Evolutionary conservation across 1,284 basidiomycete genomes (phyloP), one percentile per base, ranked within the genome.

Genomic region (Pisolithus thermaeus): DNA sequence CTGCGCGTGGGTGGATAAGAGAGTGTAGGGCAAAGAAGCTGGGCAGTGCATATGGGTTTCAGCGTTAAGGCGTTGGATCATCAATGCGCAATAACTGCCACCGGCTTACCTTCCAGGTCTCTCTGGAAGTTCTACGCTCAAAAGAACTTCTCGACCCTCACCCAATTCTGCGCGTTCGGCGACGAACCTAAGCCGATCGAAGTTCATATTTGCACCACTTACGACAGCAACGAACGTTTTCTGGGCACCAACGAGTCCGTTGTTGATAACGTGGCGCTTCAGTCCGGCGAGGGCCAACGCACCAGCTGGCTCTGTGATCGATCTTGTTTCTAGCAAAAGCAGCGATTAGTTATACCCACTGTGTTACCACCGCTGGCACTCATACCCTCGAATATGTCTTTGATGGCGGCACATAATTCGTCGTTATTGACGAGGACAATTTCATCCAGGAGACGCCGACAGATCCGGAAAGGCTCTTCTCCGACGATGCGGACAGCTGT

Each of bases 191-290:
- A 99, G 71, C 25, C 97, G 81, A 58, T 92, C 90, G 70, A 99
- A 99, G 74, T 99, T 98, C 92, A 99, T 97, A 71, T 99, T 99
- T 14, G 97, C 97, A 28, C 97, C 97, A 58, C 90, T 94, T 56
- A 99, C 77, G 49, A 98, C 84, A 2, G 84, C 94, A 35, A 98
- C 92, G 59, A 95, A 97, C 54, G 82, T 84, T 71, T 92, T 94
- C 52, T 88, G 80, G 1, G 88, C 82, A 44, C 89, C 90, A 48
- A 92, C 64, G 28, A 98, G 80, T 53, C 87, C 79, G 67, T 97
- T 92, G 52, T 84, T 71, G 30, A 83, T 62, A 56, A 99, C 92
- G 67, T 97, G 84, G 7, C 85, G 84, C 68, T 99, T 99, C 58
- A 97, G 75, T 2, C 93, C 92, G 4, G 97, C 97, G 20, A 99